Evolutionary conservation across 495 filamentous ascomycete species (phyloP).

Genomic region (Achaetomiella virescens): DNA sequence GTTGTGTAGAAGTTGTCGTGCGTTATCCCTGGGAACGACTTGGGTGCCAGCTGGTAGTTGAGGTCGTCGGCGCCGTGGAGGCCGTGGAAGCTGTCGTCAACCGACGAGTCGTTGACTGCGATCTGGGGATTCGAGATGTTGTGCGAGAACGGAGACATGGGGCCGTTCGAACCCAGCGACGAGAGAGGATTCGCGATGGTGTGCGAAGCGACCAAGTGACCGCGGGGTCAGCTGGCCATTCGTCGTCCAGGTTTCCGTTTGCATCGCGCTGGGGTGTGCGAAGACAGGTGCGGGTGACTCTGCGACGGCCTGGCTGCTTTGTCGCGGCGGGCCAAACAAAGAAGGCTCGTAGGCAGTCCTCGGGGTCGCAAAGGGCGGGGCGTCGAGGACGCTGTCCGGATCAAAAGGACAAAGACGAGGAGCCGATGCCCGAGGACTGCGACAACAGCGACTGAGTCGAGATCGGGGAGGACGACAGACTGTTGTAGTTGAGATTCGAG

Average conservation of each 20-base stretch:
- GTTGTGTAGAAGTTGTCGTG: conserved; percentile 34
- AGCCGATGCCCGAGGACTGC: conserved; percentile 19
- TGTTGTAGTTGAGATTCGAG: conserved; percentile 19
- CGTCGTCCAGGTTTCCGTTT: conserved; percentile 38
- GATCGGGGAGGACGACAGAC: conserved; percentile 27
- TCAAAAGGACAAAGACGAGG: conserved; percentile 36
- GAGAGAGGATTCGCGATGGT: conserved; percentile 53
- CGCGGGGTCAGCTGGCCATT: conserved; percentile 37
- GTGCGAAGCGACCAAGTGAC: conserved; percentile 34
- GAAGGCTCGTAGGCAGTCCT: conserved; percentile 24
- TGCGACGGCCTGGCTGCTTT: conserved; percentile 24
- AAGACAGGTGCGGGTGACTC: conserved; percentile 24
- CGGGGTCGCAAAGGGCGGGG: conserved; percentile 27
- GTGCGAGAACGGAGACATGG: conserved; percentile 48
- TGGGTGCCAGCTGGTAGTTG: conserved; percentile 36
- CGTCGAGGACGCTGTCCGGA: conserved; percentile 25
- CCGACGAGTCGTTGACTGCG: conserved; percentile 38
- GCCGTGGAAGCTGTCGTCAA: conserved; percentile 33
- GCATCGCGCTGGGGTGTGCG: conserved; percentile 34
- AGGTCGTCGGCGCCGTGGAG: conserved; percentile 31
- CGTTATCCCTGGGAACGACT: conserved; percentile 25
- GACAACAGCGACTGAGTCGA: conserved; percentile 31
- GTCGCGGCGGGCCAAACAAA: conserved; percentile 26
- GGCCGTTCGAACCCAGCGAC: conserved; percentile 49
- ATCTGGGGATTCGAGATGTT: conserved; percentile 49